Conservation (phyloP, 495 filamentous ascomycete genomes). For the Penicillium ucsense region DNA sequence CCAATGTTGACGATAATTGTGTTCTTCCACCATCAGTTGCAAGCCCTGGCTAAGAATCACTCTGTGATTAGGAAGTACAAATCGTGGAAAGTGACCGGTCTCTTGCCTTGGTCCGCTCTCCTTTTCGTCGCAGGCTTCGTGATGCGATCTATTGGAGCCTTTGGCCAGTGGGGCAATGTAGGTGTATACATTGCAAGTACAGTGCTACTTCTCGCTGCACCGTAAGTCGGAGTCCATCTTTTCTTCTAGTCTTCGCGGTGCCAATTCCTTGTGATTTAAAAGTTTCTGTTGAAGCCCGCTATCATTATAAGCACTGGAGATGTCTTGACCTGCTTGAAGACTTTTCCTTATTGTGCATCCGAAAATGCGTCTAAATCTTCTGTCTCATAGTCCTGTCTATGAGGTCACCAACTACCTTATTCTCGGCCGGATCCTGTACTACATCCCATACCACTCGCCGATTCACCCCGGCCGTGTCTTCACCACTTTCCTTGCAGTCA, state of each 20-base stretch:
- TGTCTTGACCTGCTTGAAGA: too few relatives aligned
- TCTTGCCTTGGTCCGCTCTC: slow-evolving; percentile 41
- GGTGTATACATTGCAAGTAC: slow-evolving; percentile 49
- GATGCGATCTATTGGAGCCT: slow-evolving; percentile 45
- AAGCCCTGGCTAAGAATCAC: too few relatives aligned
- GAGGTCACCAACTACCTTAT: slow-evolving; percentile 68
- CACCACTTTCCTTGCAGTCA: slow-evolving; percentile 62
- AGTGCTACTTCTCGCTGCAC: slow-evolving; percentile 51
- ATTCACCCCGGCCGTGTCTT: slow-evolving; percentile 70
- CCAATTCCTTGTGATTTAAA: too few relatives aligned
- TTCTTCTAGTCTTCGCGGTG: too few relatives aligned
- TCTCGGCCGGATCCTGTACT: slow-evolving; percentile 67
- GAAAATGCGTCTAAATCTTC: background rate
- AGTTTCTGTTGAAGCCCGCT: too few relatives aligned
- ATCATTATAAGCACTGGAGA: too few relatives aligned
- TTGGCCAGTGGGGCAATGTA: slow-evolving; percentile 47
- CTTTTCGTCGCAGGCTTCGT: slow-evolving; percentile 51
- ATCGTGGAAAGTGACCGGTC: slow-evolving; percentile 43
- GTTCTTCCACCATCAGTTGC: too few relatives aligned
- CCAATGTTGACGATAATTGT: too few relatives aligned
- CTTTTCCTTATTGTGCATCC: too few relatives aligned
- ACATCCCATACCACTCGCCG: slow-evolving; percentile 66
- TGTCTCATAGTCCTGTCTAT: slow-evolving; percentile 50
- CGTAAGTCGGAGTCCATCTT: slow-evolving; percentile 37
- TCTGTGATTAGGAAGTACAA: slow-evolving; percentile 28